Evolutionary conservation across 192 early-diverging fungal genomes (phyloP), one percentile per base, ranked within the genome.

Genomic region (Umbelopsis sp.): DNA sequence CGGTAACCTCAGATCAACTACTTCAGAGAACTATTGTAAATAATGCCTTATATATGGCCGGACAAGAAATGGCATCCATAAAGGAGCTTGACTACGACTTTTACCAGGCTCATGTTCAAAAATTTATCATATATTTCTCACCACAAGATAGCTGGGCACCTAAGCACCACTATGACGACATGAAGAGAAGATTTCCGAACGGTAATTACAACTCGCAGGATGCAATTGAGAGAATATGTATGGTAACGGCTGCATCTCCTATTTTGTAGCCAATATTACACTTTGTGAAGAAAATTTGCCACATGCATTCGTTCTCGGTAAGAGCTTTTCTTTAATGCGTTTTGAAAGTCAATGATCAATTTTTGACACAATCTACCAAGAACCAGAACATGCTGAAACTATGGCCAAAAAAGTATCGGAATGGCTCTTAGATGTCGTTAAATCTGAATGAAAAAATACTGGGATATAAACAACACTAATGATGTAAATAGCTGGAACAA

Each of bases 51-150:
- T 79, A 78, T 54, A 89, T 97, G 83, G 92, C 92, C 6, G 71
- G 72, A 7, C 76, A 88, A 24, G 96, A 97, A 71, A 92, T 96
- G 93, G 81, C 81, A 34, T 59, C 73, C 29, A 91, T 97, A 21
- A 76, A 68, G 24, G 82, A 78, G 25, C 78, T 96, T 54, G 91
- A 95, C 65, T 81, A 83, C 32, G 87, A 88, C 38, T 82, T 90
- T 49, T 87, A 93, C 54, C 49, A 77, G 20, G 70, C 69, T 21
- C 72, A 88, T 62, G 77, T 86, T 1, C 78, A 84, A 21, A 92
- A 91, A 71, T 87, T 92, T 43, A 83, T 92, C 26, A 85, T 96
- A 71, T 96, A 95, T 71, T 97, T 93, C 74, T 90, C 91, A 7
- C 74, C 73, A 21, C 77, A 78, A 38, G 96, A 97, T 71, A 72